phyloP scores from a whole-genome alignment of 805 yeast species.

The Debaryomyces tyrocola region DNA sequence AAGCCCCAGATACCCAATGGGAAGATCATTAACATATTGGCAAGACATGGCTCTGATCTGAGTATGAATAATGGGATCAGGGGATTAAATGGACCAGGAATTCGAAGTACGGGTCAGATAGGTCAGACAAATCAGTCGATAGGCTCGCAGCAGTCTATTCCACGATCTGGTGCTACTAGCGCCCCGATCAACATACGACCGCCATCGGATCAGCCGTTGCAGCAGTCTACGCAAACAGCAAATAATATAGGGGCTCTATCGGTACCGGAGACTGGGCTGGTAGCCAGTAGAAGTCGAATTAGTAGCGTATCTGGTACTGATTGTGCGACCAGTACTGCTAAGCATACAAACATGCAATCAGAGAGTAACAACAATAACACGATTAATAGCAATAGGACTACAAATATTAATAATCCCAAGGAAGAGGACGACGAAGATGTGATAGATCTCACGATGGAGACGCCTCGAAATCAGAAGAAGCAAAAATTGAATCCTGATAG shows the following conservation, averaged over 20 bases:
- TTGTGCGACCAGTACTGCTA: too few species aligned
- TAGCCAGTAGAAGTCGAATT: not conserved
- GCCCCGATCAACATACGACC: not conserved
- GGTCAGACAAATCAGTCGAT: too few species aligned
- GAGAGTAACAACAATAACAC: too few species aligned
- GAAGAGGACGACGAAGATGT: constrained; percentile 1
- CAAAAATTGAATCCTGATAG: not conserved
- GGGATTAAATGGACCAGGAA: not conserved
- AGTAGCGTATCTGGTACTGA: too few species aligned
- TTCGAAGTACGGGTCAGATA: not conserved
- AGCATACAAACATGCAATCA: too few species aligned
- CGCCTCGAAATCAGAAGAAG: not conserved
- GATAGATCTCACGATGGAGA: constrained; percentile 4
- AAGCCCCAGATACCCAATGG: constrained; percentile 15
- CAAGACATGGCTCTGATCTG: not conserved
- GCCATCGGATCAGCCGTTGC: not conserved
- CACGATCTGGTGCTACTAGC: too few species aligned
- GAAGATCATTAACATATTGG: constrained; percentile 2
- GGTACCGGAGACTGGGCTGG: not conserved
- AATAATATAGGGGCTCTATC: not conserved
- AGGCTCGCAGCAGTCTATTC: too few species aligned
- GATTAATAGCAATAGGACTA: not conserved
- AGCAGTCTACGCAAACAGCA: not conserved
- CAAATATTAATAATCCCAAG: not conserved
- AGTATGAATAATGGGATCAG: not conserved